Base-by-base conservation (phyloP, 2,329 filamentous ascomycete species). In the Colletotrichum sp. region DNA sequence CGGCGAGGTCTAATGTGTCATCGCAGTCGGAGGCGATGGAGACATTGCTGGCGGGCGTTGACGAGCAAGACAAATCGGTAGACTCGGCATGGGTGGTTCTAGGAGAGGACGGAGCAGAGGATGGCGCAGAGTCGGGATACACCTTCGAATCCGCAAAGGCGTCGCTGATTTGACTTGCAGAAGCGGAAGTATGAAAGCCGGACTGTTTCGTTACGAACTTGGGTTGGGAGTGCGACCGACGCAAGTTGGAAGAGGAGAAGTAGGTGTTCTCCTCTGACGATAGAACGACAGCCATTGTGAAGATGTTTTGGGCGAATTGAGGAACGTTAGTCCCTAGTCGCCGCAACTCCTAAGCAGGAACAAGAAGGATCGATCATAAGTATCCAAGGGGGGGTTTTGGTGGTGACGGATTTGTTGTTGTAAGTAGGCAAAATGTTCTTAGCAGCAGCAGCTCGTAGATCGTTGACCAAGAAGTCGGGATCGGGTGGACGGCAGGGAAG, bases 1-100 rank as follows among this genome's bases (percentile, higher is more conserved):
- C 84, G 57, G 86, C 82, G 71, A 90, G 83, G 74, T 81, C 74
- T 65, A 82, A 70, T 67, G 83, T 82, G 60, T 89, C 87, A 67
- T 92, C 90, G 79, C 87, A 90, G 74, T 90, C 89, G 63, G 89
- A 90, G 71, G 90, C 89, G 71, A 94, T 84, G 15, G 92, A 94
- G 71, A 93, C 84, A 78, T 90, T 93, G 79, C 91, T 93, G 21
- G 90, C 89, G 6, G 92, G 90, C 5, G 92, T 94, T 3, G 93
- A 93, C 28, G 88, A 87, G 81, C 89, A 91, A 3, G 92, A 93
- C 6, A 89, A 88, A 72, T 89, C 86, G 26, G 85, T 92, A 82
- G 85, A 91, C 77, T 91, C 90, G 71, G 85, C 85, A 71, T 88
- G 87, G 43, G 88, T 77, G 16, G 88, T 88, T 69, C 86, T 86